Percentiles rank a stretch among this genome's conserved stretches.
phyloP scores from a whole-genome alignment of 257 asterid species.

The Penstemon eatonii region DNA sequence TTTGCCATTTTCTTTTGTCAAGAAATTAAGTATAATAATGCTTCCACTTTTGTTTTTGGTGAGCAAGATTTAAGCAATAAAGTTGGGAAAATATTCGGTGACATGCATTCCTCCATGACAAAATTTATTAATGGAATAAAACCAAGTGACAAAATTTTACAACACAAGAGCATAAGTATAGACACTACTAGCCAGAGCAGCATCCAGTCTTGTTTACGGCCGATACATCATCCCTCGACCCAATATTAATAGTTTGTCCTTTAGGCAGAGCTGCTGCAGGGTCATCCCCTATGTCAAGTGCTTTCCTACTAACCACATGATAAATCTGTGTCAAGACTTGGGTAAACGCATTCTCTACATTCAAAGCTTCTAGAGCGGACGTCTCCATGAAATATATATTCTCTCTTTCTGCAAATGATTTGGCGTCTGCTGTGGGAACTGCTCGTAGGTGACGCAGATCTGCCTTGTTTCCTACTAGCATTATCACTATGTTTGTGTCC shows the following conservation, averaged over 20 bases:
- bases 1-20: too few relatives aligned
- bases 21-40: too few relatives aligned
- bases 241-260: conserved; percentile 71
- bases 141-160: too few relatives aligned
- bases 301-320: conserved; percentile 63
- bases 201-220: conserved; percentile 73
- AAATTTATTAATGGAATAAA: too few relatives aligned
- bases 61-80: too few relatives aligned
- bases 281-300: conserved; percentile 72
- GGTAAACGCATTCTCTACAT: conserved; percentile 76
- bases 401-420: conserved; percentile 64
- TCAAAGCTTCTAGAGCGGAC: conserved; percentile 72
- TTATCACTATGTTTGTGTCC: conserved; percentile 66
- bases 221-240: conserved; percentile 67
- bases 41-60: too few relatives aligned
- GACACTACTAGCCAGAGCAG: conserved; percentile 51
- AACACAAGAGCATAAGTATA: too few relatives aligned
- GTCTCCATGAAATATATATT: conserved; percentile 79
- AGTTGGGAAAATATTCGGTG: too few relatives aligned
- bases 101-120: too few relatives aligned
- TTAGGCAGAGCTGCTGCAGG: conserved; percentile 64
- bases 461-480: conserved; percentile 87
- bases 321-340: conserved; percentile 77
- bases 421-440: conserved; percentile 55
- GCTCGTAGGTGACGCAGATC: conserved; percentile 85